Evolutionary conservation across 768 basidiomycete species (phyloP), one percentile per base, ranked within the genome.

Genomic region (Podaxis sp.): DNA sequence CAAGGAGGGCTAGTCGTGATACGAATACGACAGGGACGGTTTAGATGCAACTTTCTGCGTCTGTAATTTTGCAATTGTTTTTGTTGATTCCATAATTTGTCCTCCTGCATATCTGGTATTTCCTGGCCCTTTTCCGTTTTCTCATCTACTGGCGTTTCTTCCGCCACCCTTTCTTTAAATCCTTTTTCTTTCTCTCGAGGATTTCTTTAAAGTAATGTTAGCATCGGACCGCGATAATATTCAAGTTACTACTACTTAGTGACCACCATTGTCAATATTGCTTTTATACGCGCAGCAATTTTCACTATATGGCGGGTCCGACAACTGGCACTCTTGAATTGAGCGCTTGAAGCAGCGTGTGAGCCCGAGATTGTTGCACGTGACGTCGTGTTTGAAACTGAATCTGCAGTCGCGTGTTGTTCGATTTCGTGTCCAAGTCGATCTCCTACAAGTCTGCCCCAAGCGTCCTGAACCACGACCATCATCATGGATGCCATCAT

Each of bases 401-500:
- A 61, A 35, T 35, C 27, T 21, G 27, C 50, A 10, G 70, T 68
- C 70, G 71, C 68, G 71, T 70, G 70, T 70, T 67, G 37, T 61
- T 50, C 4, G 32, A 25, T 21, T 59, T 62, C 14, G 56, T 40
- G 57, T 58, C 38, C 40, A 62, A 21, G 57, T 58, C 28, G 16
- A 23, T 40, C 53, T 32, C 48, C 57, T 44, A 28, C 6, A 28
- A 28, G 5, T 32, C 32, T 32, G 32, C 2, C 9, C 7, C 47
- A 48, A 48, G 18, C 42, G 21, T 44, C 46, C 57, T 50, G 28
- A 48, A 50, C 51, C 21, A 48, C 55, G 42, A 44, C 40, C 55
- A 44, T 59, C 62, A 65, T 61, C 68, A 80, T 81, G 79, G 79
- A 79, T 64, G 66, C 78, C 32, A 64, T 83, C 59, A 74, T 80